phyloP scores from a whole-genome alignment of 441 rosid genomes.

The Pelargonium citronellum region DNA sequence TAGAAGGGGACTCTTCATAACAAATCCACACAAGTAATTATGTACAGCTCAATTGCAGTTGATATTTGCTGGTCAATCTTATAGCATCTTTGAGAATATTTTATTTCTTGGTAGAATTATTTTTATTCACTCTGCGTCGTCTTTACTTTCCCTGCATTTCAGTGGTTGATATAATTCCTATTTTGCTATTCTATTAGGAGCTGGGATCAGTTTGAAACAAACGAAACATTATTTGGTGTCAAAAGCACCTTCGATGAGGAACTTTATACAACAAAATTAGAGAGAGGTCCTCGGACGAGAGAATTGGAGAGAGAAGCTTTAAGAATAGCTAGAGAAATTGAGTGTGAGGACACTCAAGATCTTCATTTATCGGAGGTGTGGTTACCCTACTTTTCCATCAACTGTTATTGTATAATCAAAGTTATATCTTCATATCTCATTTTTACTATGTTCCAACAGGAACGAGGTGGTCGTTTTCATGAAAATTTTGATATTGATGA shows the following conservation, averaged over 20 bases:
- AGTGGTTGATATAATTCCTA: constrained; percentile 14
- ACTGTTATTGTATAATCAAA: constrained; percentile 7
- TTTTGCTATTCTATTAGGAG: constrained; percentile 35
- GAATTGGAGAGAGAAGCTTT: constrained; percentile 71
- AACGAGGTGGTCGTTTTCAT: constrained; percentile 63
- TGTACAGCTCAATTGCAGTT: background rate
- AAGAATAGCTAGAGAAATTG: constrained; percentile 89
- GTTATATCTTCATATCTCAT: constrained; percentile 11
- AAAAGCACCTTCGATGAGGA: constrained; percentile 82
- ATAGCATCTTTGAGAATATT: background rate
- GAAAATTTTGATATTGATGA: constrained; percentile 66
- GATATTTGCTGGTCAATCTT: background rate
- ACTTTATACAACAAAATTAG: constrained; percentile 75
- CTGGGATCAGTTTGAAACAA: constrained; percentile 89
- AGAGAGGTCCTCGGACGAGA: constrained; percentile 56
- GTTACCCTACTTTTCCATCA: constrained; percentile 16
- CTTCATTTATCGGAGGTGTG: constrained; percentile 86
- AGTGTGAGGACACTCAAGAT: constrained; percentile 80
- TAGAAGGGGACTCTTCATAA: too few relatives aligned
- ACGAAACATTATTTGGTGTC: constrained; percentile 70
- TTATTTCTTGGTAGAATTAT: background rate
- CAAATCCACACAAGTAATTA: background rate
- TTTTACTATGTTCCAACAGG: constrained; percentile 48
- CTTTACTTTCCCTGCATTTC: background rate
- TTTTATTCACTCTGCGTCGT: background rate